Conservation (phyloP, 1,284 basidiomycete genomes). For the Tilletia horrida region DNA sequence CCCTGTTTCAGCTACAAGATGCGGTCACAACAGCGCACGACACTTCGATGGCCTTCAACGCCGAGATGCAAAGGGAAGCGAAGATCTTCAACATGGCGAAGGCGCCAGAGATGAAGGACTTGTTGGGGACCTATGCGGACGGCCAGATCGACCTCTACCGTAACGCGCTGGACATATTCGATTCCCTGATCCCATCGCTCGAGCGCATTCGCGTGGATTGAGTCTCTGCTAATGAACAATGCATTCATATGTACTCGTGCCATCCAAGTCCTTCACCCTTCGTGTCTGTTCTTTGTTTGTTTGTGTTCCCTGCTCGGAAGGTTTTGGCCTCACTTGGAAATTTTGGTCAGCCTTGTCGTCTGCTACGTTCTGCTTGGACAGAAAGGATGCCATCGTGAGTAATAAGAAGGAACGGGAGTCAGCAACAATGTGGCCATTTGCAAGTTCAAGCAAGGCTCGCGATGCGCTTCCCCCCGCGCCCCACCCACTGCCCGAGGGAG, state of each 20-base stretch:
- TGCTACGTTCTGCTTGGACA: not conserved
- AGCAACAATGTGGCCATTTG: not conserved
- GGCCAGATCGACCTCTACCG: slow-evolving; percentile 93
- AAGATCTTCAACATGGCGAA: slow-evolving; percentile 82
- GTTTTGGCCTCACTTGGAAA: not conserved
- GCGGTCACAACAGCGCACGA: slow-evolving; percentile 92
- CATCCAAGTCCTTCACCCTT: not conserved
- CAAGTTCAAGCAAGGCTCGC: not conserved
- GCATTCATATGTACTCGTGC: too few relatives aligned
- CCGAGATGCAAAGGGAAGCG: slow-evolving; percentile 87
- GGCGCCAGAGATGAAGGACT: slow-evolving; percentile 90
- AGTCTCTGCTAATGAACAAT: too few relatives aligned
- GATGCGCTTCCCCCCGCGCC: not conserved
- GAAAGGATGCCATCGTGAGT: not conserved
- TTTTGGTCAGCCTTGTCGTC: slow-evolving; percentile 11
- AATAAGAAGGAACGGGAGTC: not conserved
- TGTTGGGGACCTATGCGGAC: slow-evolving; percentile 80
- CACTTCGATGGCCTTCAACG: slow-evolving; percentile 89
- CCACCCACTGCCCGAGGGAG: slow-evolving; percentile 15
- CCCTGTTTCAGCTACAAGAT: slow-evolving; percentile 72
- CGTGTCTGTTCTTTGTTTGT: not conserved
- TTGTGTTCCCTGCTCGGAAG: not conserved
- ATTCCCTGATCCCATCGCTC: slow-evolving; percentile 16
- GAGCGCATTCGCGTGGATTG: slow-evolving; percentile 11
- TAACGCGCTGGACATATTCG: slow-evolving; percentile 54